Base-by-base conservation (phyloP, 2,329 filamentous ascomycete species). In the Podosphaera aphanis region DNA sequence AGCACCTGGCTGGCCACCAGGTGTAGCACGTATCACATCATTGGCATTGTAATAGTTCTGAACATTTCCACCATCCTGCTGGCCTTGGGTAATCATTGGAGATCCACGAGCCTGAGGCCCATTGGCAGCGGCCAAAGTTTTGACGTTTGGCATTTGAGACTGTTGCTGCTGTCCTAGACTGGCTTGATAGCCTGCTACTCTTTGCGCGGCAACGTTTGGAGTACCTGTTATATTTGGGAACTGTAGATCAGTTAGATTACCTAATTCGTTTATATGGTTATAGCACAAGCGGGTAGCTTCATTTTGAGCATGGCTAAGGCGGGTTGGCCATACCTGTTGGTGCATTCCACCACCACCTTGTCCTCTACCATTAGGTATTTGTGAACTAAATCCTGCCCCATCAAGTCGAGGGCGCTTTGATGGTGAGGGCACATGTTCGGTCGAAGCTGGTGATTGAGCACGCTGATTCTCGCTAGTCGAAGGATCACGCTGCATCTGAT, bases 391-490 rank as follows among this genome's bases (percentile, higher is more conserved):
- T 8, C 70, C 70, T 29, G 70, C 69, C 57, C 79, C 77, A 52
- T 86, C 83, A 49, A 93, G 72, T 47, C 86, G 81, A 48, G 78
- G 83, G 57, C 86, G 74, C 66, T 95, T 95, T 51, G 82, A 88
- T 1, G 88, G 88, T 27, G 88, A 95, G 3, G 85, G 84, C 21
- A 83, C 85, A 57, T 90, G 90, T 45, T 94, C 86, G 46, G 77
- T 78, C 33, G 79, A 79, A 44, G 77, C 76, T 6, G 88, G 88
- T 29, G 88, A 93, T 48, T 79, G 77, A 23, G 84, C 79, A 49
- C 85, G 75, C 51, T 57, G 77, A 49, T 80, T 81, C 62, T 79
- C 83, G 61, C 80, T 79, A 55, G 93, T 84, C 15, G 83, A 88
- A 46, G 83, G 81, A 56, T 93, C 84, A 49, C 84, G 73, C 60